A percentile compares a stretch with the other conserved stretches of the same genome.
Evolutionary conservation across 768 basidiomycete genomes (phyloP).

Genomic region (Amanita pseudoporphyria): DNA sequence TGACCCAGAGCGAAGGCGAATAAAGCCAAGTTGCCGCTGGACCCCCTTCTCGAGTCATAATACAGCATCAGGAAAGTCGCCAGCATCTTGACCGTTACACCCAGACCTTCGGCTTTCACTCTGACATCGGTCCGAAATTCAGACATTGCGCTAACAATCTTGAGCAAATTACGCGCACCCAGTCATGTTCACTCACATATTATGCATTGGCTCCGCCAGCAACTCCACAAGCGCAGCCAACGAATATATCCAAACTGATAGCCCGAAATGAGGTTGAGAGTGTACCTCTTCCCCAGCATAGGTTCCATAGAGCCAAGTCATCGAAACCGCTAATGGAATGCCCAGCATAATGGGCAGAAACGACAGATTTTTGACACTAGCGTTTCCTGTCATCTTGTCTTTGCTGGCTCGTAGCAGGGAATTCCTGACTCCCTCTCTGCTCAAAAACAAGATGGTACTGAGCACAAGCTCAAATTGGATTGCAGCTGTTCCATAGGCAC

Average conservation of each 20-base stretch:
- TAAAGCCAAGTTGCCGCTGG: conserved; percentile 43
- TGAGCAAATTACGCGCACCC: not conserved
- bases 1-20: conserved; percentile 86
- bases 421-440: conserved; percentile 88
- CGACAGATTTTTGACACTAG: conserved; percentile 32
- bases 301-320: conserved; percentile 43
- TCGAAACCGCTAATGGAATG: conserved; percentile 47
- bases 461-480: conserved; percentile 92
- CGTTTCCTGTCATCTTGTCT: conserved; percentile 14
- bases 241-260: conserved; percentile 62
- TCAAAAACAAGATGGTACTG: conserved; percentile 85
- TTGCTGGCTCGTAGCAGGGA: conserved; percentile 57
- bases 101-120: conserved; percentile 80
- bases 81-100: conserved; percentile 65
- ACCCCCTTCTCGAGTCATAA: conserved; percentile 26
- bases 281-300: conserved; percentile 44
- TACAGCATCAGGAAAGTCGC: conserved; percentile 61
- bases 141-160: conserved; percentile 45
- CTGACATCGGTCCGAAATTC: conserved; percentile 60
- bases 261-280: conserved; percentile 53
- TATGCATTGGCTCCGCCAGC: conserved; percentile 75
- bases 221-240: conserved; percentile 71
- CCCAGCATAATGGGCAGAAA: conserved; percentile 65
- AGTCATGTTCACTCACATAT: conserved; percentile 35
- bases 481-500: conserved; percentile 81